A percentile compares a stretch with the other conserved stretches of the same genome.
Conservation (phyloP, 2,329 filamentous ascomycete genomes). For the Dryadomyces quercus-mongolicae region DNA sequence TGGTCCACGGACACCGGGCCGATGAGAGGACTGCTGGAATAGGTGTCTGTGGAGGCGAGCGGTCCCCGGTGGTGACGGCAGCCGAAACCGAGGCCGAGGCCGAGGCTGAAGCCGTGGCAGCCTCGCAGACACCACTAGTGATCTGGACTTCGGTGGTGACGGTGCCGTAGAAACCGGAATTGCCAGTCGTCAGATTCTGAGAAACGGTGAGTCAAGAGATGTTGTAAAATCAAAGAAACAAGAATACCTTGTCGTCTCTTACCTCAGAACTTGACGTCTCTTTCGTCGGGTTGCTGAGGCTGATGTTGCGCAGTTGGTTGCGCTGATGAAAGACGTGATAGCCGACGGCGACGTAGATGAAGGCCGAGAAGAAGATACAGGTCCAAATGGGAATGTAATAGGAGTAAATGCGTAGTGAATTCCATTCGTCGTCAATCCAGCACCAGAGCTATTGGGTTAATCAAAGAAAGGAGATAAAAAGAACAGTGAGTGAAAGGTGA, state of each 20-base stretch:
- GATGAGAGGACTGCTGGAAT: background rate
- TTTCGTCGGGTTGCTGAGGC: slow-evolving; percentile 29
- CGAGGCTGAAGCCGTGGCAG: background rate
- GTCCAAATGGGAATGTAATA: slow-evolving; percentile 52
- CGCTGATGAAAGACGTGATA: slow-evolving; percentile 48
- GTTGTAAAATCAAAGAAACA: background rate
- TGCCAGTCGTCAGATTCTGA: slow-evolving; percentile 14
- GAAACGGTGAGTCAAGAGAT: background rate
- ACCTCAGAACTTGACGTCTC: slow-evolving; percentile 18
- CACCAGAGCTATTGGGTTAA: slow-evolving; percentile 44
- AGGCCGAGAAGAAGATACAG: slow-evolving; percentile 40
- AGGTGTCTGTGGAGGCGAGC: slow-evolving; percentile 5
- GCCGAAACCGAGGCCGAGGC: background rate
- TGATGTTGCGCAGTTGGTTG: slow-evolving; percentile 42
- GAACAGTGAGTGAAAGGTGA: background rate
- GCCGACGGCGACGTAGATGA: slow-evolving; percentile 45
- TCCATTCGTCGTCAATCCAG: slow-evolving; percentile 45
- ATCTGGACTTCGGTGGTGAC: slow-evolving; percentile 42
- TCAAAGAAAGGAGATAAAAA: too few species aligned
- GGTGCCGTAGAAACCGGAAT: slow-evolving; percentile 31
- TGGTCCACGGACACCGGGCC: slow-evolving; percentile 6
- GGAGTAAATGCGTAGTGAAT: slow-evolving; percentile 44
- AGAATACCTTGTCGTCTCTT: slow-evolving; percentile 22
- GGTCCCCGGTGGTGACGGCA: slow-evolving; percentile 1
- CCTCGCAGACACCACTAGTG: slow-evolving; percentile 18